Percentiles rank a stretch among this genome's conserved stretches.
Conservation (phyloP, 2,329 filamentous ascomycete species). For the Trichoderma pleuroti region DNA sequence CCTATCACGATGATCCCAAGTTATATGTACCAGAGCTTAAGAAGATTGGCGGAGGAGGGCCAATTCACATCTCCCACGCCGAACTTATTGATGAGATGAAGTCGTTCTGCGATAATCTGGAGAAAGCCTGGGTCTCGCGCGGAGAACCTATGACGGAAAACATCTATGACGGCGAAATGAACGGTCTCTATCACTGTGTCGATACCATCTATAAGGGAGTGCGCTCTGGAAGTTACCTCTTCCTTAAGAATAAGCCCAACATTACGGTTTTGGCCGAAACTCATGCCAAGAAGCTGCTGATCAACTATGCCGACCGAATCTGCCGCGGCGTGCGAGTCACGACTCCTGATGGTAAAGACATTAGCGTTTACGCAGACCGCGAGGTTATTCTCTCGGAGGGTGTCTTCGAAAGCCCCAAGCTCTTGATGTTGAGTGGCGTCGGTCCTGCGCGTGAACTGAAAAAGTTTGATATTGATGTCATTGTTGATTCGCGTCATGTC, state of each 20-base stretch:
- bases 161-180: constrained; percentile 54
- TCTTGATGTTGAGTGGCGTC: constrained; percentile 62
- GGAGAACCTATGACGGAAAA: constrained; percentile 50
- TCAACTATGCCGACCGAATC: constrained; percentile 40
- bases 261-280: constrained; percentile 47
- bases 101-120: constrained; percentile 48
- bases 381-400: constrained; percentile 50
- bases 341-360: constrained; percentile 36
- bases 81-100: constrained; percentile 50
- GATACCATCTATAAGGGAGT: constrained; percentile 56
- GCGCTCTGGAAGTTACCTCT: constrained; percentile 50
- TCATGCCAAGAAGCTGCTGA: constrained; percentile 51
- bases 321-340: constrained; percentile 46
- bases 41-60: constrained; percentile 51
- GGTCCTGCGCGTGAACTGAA: constrained; percentile 53
- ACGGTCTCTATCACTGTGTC: constrained; percentile 50
- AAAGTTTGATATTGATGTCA: constrained; percentile 49
- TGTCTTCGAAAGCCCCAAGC: constrained; percentile 60
- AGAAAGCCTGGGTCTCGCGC: constrained; percentile 50
- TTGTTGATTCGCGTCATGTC: constrained; percentile 58
- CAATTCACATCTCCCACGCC: constrained; percentile 52
- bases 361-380: constrained; percentile 45
- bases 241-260: constrained; percentile 51
- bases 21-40: constrained; percentile 43
- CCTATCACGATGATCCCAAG: constrained; percentile 53